Conservation (phyloP, 805 yeast genomes). For the Clavispora vitiphila region DNA sequence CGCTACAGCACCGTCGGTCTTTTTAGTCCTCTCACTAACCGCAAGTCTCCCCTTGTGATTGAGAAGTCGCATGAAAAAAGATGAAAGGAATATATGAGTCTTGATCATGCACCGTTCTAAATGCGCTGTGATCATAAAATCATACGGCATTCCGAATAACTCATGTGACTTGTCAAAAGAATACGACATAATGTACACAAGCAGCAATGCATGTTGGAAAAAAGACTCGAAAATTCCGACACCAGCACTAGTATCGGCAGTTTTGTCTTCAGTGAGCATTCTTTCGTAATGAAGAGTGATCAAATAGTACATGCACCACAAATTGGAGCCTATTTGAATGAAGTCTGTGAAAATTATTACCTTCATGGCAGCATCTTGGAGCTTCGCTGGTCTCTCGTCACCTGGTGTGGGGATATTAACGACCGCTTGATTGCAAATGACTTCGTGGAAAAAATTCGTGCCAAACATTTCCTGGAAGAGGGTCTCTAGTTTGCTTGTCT, state of each 20-base stretch:
- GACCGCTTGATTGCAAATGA: conserved; percentile 29
- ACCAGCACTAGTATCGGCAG: conserved; percentile 32
- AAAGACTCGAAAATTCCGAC: conserved; percentile 39
- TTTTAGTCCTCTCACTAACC: conserved; percentile 6
- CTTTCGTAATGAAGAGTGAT: conserved; percentile 38
- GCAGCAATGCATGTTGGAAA: conserved; percentile 36
- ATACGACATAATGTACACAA: conserved; percentile 39
- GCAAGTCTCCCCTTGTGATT: conserved; percentile 33
- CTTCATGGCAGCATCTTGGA: conserved; percentile 27
- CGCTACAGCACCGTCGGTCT: neutral
- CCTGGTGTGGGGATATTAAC: conserved; percentile 8
- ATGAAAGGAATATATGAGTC: conserved; percentile 34
- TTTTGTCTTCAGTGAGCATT: conserved; percentile 22
- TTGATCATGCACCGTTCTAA: conserved; percentile 38
- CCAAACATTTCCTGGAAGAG: conserved; percentile 34
- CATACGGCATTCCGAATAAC: conserved; percentile 36
- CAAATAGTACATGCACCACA: conserved; percentile 37
- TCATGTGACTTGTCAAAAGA: conserved; percentile 39
- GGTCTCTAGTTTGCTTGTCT: conserved; percentile 33
- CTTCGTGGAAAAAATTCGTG: conserved; percentile 37
- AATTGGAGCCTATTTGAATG: conserved; percentile 33
- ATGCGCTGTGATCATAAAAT: conserved; percentile 30
- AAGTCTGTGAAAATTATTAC: conserved; percentile 33
- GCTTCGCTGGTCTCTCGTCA: conserved; percentile 16
- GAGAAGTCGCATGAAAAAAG: conserved; percentile 35